Percentiles rank a stretch among this genome's conserved stretches.
These are phyloP conservation scores for Carpinus viminea DNA, from an alignment of 306 rosid genomes.

Conservation along the genomic window DNA sequence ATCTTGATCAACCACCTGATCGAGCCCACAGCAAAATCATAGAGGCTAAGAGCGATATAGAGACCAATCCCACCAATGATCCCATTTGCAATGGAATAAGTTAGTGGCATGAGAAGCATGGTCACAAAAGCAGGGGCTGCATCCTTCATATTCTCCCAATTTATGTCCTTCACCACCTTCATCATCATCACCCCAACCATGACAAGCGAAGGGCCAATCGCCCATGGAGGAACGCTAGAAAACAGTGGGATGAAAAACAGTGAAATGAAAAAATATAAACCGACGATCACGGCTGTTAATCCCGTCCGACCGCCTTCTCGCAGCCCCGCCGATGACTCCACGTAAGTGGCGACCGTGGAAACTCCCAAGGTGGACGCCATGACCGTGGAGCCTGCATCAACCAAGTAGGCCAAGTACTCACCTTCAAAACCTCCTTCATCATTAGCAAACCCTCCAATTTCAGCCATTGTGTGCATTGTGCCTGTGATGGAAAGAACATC, in stretches of 20 bases:
- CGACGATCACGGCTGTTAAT: constrained; percentile 67
- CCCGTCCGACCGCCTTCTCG: constrained; percentile 94
- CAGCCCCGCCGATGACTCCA: constrained; percentile 81
- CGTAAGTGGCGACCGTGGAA: constrained; percentile 64
- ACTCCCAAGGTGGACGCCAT: constrained; percentile 72
- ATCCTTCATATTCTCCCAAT: constrained; percentile 65
- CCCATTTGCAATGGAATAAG: constrained; percentile 89
- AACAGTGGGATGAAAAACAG: constrained; percentile 74
- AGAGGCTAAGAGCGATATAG: constrained; percentile 60
- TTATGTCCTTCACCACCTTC: constrained; percentile 86
- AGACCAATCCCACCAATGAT: constrained; percentile 84
- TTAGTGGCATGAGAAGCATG: constrained; percentile 83
- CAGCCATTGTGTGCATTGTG: constrained; percentile 81
- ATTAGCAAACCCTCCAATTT: constrained; percentile 65
- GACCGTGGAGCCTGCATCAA: constrained; percentile 75
- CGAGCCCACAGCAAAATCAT: constrained; percentile 39
- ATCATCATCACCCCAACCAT: constrained; percentile 98
- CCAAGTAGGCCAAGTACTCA: constrained; percentile 76
- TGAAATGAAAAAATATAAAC: constrained; percentile 65
- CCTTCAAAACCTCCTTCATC: constrained; percentile 85
- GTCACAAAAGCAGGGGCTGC: constrained; percentile 84
- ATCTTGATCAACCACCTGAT: constrained; percentile 61
- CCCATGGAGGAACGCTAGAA: constrained; percentile 95
- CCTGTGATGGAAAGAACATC: constrained; percentile 86
- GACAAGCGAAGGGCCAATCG: constrained; percentile 84